Evolutionary conservation across 2,329 filamentous ascomycete species (phyloP).

Genomic region (Dactylellina cionopaga): DNA sequence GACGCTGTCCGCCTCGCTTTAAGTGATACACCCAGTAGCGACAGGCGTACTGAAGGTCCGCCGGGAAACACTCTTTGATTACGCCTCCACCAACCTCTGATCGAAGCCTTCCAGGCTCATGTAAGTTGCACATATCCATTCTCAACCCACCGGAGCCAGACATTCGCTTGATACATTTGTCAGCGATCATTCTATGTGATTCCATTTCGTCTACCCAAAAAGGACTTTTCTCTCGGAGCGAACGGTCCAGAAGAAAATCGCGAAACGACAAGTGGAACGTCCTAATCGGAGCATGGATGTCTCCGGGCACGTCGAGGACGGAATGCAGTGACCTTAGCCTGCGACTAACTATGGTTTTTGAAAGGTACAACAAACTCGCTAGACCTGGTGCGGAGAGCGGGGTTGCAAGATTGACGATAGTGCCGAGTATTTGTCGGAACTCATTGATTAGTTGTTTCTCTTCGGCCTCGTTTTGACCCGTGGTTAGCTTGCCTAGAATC

Average conservation of each 20-base stretch:
- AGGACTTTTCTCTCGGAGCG: too few species aligned
- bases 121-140: constrained; percentile 60
- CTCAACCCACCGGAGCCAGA: constrained; percentile 57
- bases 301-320: constrained; percentile 1
- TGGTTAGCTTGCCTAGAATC: not conserved
- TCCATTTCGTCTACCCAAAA: too few species aligned
- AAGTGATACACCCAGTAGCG: too few species aligned
- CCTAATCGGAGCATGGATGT: not conserved
- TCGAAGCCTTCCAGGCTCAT: constrained; percentile 56
- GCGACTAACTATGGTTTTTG: not conserved
- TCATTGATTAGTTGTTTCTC: not conserved
- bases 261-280: too few species aligned
- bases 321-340: constrained; percentile 9
- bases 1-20: not conserved
- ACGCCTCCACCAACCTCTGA: constrained; percentile 54
- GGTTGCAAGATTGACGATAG: too few species aligned
- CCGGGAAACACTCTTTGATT: constrained; percentile 56
- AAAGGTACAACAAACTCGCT: not conserved
- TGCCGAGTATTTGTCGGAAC: constrained; percentile 7
- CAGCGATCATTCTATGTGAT: constrained; percentile 58
- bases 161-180: constrained; percentile 60
- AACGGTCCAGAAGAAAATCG: too few species aligned
- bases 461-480: not conserved
- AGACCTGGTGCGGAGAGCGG: not conserved
- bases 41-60: constrained; percentile 59